These are phyloP conservation scores for Penicillium sp. DNA, from an alignment of 2,329 filamentous ascomycete genomes.

Conservation along the genomic window DNA sequence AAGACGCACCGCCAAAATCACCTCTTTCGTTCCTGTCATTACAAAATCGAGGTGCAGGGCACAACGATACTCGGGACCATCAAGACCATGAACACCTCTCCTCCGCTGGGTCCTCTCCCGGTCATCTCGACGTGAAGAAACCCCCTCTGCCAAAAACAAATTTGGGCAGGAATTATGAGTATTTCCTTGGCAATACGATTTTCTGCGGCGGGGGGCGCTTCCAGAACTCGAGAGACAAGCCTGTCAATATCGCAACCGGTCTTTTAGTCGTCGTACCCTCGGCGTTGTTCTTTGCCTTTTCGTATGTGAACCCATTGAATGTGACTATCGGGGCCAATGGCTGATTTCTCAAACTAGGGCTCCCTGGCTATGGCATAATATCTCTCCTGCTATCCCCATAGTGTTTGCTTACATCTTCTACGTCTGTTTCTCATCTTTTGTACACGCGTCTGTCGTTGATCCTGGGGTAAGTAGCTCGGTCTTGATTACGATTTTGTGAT, in stretches of 20 bases:
- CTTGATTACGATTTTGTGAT: neutral
- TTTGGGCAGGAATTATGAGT: slow-evolving; percentile 77
- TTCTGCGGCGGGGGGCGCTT: slow-evolving; percentile 84
- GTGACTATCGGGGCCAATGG: slow-evolving; percentile 31
- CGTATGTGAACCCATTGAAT: slow-evolving; percentile 32
- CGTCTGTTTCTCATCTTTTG: slow-evolving; percentile 86
- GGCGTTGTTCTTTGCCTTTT: slow-evolving; percentile 80
- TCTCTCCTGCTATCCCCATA: slow-evolving; percentile 86
- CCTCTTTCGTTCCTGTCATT: slow-evolving; percentile 71
- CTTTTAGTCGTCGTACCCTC: slow-evolving; percentile 75
- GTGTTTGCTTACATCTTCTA: slow-evolving; percentile 89
- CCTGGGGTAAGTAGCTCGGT: slow-evolving; percentile 69
- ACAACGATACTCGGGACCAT: slow-evolving; percentile 63
- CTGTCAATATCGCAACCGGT: slow-evolving; percentile 85
- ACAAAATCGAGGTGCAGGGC: slow-evolving; percentile 53
- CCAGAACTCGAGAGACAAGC: slow-evolving; percentile 82
- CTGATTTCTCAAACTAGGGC: slow-evolving; percentile 43
- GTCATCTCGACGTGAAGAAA: slow-evolving; percentile 53
- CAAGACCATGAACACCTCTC: slow-evolving; percentile 84
- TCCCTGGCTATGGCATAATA: slow-evolving; percentile 78
- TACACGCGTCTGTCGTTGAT: slow-evolving; percentile 89
- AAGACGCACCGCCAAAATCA: slow-evolving; percentile 65
- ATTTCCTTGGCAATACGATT: slow-evolving; percentile 88
- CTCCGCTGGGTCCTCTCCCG: slow-evolving; percentile 74
- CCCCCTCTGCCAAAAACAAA: slow-evolving; percentile 35